These are phyloP conservation scores for Psilocybe sp. DNA, from an alignment of 768 basidiomycete species.

Conservation along the genomic window DNA sequence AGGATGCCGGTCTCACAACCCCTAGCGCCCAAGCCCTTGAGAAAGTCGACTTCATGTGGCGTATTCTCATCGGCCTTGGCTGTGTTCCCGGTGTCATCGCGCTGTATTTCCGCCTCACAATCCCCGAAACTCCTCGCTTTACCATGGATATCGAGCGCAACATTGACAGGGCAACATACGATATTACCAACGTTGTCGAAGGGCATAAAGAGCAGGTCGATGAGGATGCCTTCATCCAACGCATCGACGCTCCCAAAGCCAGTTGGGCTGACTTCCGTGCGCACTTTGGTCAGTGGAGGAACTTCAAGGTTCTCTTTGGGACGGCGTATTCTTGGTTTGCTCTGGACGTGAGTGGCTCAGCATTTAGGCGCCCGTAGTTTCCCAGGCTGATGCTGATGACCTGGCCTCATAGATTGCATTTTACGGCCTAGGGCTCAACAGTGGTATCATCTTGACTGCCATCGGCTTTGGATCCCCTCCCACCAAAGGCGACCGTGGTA, in stretches of 20 bases:
- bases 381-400: slow-evolving; percentile 2
- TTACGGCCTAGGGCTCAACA: slow-evolving; percentile 87
- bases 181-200: slow-evolving; percentile 68
- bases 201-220: slow-evolving; percentile 42
- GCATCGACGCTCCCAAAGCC: slow-evolving; percentile 68
- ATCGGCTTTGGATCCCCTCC: slow-evolving; percentile 67
- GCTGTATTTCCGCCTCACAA: slow-evolving; percentile 90
- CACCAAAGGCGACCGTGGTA: slow-evolving; percentile 28
- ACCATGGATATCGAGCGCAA: slow-evolving; percentile 94
- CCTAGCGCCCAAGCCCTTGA: slow-evolving; percentile 31
- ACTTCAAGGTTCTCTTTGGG: slow-evolving; percentile 78
- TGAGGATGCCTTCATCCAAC: slow-evolving; percentile 56
- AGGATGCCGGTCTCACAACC: slow-evolving; percentile 18
- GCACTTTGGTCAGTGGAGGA: slow-evolving; percentile 73
- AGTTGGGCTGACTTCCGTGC: slow-evolving; percentile 60
- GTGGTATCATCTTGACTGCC: slow-evolving; percentile 65
- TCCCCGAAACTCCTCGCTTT: slow-evolving; percentile 87
- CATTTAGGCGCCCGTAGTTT: background rate
- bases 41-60: slow-evolving; percentile 79
- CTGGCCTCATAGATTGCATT: slow-evolving; percentile 64
- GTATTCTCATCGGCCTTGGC: slow-evolving; percentile 85
- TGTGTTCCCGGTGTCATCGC: slow-evolving; percentile 78
- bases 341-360: slow-evolving; percentile 56
- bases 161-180: slow-evolving; percentile 67
- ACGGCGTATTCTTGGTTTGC: slow-evolving; percentile 87